A percentile compares a stretch with the other conserved stretches of the same genome.
Evolutionary conservation across 164 flowering plant genomes (phyloP).

Genomic region (Chimonanthus salicifolius): DNA sequence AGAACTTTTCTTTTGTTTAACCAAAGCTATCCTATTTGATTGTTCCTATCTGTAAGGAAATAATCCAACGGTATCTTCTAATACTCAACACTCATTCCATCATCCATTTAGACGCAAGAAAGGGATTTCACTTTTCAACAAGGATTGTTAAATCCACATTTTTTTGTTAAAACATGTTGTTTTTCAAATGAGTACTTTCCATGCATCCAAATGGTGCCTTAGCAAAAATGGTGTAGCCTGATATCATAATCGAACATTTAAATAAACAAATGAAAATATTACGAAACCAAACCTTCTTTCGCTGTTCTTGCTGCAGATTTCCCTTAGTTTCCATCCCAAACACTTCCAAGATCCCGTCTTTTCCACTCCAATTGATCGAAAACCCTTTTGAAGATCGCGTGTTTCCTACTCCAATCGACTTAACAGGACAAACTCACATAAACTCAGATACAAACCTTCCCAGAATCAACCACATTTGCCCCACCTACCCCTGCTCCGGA

Average conservation of each 20-base stretch:
- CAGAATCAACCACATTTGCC: conserved; percentile 71
- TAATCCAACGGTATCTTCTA: background rate
- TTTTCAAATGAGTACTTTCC: background rate
- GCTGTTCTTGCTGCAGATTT: conserved; percentile 72
- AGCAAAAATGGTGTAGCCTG: too few species aligned
- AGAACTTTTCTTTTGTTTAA: too few species aligned
- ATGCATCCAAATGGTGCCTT: too few species aligned
- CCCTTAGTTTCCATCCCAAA: conserved; percentile 7
- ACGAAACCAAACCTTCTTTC: conserved; percentile 54
- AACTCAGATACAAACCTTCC: background rate
- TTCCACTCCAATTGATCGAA: background rate
- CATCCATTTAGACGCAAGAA: background rate
- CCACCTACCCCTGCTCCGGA: conserved; percentile 76
- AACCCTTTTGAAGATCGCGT: too few species aligned
- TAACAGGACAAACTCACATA: conserved; percentile 2
- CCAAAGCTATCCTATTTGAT: too few species aligned
- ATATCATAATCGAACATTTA: background rate
- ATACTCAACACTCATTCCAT: background rate
- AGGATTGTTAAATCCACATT: too few species aligned
- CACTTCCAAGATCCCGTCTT: conserved; percentile 2
- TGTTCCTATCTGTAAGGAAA: background rate
- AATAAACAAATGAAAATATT: background rate
- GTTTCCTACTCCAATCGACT: background rate
- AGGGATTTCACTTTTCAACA: too few species aligned
- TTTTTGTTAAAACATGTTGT: too few species aligned